Base-by-base conservation (phyloP, 225 moss, liverwort and hornwort species). In the Physcomitrellopsis africana region DNA sequence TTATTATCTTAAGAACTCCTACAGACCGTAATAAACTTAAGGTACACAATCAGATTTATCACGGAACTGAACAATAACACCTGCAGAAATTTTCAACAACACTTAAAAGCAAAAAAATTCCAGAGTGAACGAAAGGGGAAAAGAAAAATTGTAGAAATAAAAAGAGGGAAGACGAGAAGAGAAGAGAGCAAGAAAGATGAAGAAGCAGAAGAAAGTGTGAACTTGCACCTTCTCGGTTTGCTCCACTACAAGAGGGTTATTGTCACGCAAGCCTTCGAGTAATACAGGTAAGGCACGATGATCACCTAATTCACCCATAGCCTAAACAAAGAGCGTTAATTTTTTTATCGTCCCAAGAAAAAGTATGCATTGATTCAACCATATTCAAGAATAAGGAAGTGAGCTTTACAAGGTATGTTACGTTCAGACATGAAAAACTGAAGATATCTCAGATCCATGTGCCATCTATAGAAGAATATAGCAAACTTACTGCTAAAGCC, bases 241-340 rank as follows among this genome's bases (percentile, higher is more conserved):
- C 65, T 85, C 83, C 68, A 89, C 81, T 5, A 89, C 78, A 37
- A 81, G 81, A 58, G 83, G 67, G 61, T 89, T 85, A 67, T 79
- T 80, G 70, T 89, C 86, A 41, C 83, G 80, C 76, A 89, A 73
- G 63, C 88, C 88, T 69, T 83, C 81, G 8, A 89, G 67, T 56
- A 89, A 79, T 42, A 81, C 80, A 17, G 83, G 81, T 57, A 86
- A 65, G 29, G 85, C 81, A 76, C 83, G 88, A 48, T 80, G 80
- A 42, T 89, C 88, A 66, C 88, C 88, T 46, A 83, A 70, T 73
- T 86, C 86, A 43, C 88, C 86, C 86, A 89, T 80, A 57, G 88
- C 81, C 86, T 89, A 76, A 79, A 69, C 67, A 74, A 43, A 62
- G 41, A 55, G 42, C 44, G 42, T 49, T 41, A 63, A 32, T 52